Percentiles rank a stretch among this genome's conserved stretches.
phyloP scores from a whole-genome alignment of 306 rosid species.

The Pyrus pyrifolia region DNA sequence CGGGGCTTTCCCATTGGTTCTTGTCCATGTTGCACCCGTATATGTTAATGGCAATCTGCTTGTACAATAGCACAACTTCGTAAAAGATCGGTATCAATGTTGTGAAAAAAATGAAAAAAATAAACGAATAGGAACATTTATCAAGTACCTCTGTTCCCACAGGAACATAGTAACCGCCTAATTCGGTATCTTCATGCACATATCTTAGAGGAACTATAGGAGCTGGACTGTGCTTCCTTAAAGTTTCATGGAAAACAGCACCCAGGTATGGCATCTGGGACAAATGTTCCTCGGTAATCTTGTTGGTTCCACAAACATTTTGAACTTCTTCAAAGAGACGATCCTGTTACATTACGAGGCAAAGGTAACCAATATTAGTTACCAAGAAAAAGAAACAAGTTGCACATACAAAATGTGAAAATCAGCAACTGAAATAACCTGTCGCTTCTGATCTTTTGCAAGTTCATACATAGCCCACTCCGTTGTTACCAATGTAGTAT shows the following conservation, averaged over 20 bases:
- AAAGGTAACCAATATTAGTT: background rate
- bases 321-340: slow-evolving; percentile 45
- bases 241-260: slow-evolving; percentile 86
- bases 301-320: slow-evolving; percentile 47
- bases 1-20: slow-evolving; percentile 60
- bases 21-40: slow-evolving; percentile 90
- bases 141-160: slow-evolving; percentile 71
- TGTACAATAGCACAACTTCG: slow-evolving; percentile 10
- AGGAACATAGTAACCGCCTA: slow-evolving; percentile 76
- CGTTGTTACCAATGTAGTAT: slow-evolving; percentile 67
- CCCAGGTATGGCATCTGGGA: slow-evolving; percentile 55
- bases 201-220: slow-evolving; percentile 68
- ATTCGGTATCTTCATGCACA: slow-evolving; percentile 70
- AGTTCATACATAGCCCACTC: slow-evolving; percentile 96
- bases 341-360: slow-evolving; percentile 32
- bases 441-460: slow-evolving; percentile 53
- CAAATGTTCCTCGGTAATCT: slow-evolving; percentile 52
- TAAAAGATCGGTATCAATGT: background rate
- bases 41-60: slow-evolving; percentile 80
- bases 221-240: slow-evolving; percentile 71
- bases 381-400: background rate
- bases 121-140: background rate
- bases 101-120: background rate
- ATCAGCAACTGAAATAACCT: slow-evolving; percentile 34
- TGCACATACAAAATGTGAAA: background rate